Base-by-base conservation (phyloP, 2,329 filamentous ascomycete genomes). In the Diaporthe citriasiana region DNA sequence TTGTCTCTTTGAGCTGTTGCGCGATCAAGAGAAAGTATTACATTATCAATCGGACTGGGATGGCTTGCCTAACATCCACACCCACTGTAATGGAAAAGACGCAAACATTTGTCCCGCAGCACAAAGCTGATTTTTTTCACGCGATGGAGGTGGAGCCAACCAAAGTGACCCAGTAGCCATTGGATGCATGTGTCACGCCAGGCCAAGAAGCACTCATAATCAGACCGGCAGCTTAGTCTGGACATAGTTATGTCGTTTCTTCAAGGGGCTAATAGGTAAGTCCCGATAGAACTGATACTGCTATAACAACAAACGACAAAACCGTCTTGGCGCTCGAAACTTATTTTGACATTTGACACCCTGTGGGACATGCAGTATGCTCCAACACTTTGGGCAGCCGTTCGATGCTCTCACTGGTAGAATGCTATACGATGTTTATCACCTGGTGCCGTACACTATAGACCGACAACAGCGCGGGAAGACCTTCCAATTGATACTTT, bases 1-100 rank as follows among this genome's bases (percentile, higher is more conserved):
- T 53, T 68, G 63, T n/a, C 22, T 27, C 12, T 33, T 4, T 2
- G 33, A n/a, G 47, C 33, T 68, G 30, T 68, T 68, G 63, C 63
- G 63, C 47, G 19, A 68, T 68, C n/a, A 30, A 25, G 8, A 53
- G 7, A 68, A 15, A 22, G 33, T 22, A 68, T 68, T 17, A n/a
- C 63, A 68, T 53, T 51, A 68, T 68, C 63, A 9, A 19, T 27
- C 47, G 15, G 9, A 40, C 63, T 51, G 45, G 42, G 60, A 10
- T 50, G 4, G 27, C n/a, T 10, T 9, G 45, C 27, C n/a, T 25
- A 19, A 22, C n/a, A 47, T 35, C 1, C 9, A 35, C 9, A 25
- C 30, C 30, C 17, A 19, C 17, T 19, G 9, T 8, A 22, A 50
- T 50, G 2, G 10, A 57, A 57, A 57, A n/a, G n/a, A 10, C 2